phyloP scores from a whole-genome alignment of 2,329 filamentous ascomycete genomes.

The Fusarium falciforme region DNA sequence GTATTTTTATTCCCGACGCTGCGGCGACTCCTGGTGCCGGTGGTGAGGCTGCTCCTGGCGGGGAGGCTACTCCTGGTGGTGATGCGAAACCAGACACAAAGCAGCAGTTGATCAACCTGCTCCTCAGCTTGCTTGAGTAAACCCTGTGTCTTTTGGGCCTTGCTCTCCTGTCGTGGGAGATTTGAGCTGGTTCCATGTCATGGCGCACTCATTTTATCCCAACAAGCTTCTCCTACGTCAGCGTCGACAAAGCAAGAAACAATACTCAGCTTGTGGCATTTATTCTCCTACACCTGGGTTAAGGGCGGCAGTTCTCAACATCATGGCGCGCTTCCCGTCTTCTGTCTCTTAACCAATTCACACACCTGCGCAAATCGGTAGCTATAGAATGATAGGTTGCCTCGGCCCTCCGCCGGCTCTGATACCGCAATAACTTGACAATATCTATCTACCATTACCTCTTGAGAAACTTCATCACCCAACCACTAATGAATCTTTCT shows the following conservation, averaged over 20 bases:
- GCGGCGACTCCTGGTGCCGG: slow-evolving; percentile 4
- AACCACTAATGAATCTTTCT: too few relatives aligned
- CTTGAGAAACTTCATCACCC: too few relatives aligned
- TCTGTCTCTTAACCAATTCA: too few relatives aligned
- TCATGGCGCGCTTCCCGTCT: neutral
- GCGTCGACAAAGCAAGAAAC: neutral
- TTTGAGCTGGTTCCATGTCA: neutral
- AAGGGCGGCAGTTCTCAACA: neutral
- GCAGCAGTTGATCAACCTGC: neutral
- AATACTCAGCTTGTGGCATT: too few relatives aligned
- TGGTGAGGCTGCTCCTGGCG: neutral
- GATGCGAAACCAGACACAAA: neutral
- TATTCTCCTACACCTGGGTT: neutral
- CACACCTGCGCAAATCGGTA: neutral
- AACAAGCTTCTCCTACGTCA: neutral
- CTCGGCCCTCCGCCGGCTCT: neutral
- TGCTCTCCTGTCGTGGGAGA: neutral
- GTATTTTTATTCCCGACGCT: slow-evolving; percentile 43
- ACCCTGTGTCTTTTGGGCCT: neutral
- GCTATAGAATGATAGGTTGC: neutral
- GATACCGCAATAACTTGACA: neutral
- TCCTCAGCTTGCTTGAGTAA: neutral
- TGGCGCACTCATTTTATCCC: neutral
- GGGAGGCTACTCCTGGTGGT: neutral
- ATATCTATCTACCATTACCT: too few relatives aligned